Percentiles rank a stretch among this genome's conserved stretches.
Evolutionary conservation across 1,139 yeast species (phyloP).

Genomic region (Taphrina populina): DNA sequence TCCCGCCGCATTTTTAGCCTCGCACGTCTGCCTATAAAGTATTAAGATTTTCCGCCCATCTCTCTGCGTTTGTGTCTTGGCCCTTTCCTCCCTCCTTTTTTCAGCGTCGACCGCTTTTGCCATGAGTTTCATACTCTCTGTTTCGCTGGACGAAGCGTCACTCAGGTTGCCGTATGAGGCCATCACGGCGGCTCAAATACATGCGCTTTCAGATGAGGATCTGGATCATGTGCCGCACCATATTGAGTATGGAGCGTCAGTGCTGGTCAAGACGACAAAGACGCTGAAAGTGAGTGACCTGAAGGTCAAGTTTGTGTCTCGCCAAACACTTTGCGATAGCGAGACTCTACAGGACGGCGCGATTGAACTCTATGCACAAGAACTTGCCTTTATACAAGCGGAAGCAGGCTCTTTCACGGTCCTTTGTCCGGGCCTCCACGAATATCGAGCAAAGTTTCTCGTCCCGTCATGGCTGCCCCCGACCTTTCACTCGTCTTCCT

Average conservation of each 20-base stretch:
- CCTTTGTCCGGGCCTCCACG: constrained; percentile 11
- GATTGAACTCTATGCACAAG: constrained; percentile 5
- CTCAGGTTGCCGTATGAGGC: constrained; percentile 9
- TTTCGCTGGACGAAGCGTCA: constrained; percentile 16
- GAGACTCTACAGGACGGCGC: constrained; percentile 14
- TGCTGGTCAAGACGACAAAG: constrained; percentile 5
- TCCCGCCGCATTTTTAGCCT: no score
- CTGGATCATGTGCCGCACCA: not conserved
- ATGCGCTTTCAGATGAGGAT: constrained; percentile 2
- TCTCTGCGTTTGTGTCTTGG: no score
- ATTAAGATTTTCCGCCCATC: no score
- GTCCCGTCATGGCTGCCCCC: constrained; percentile 29
- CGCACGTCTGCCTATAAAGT: no score
- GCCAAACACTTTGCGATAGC: constrained; percentile 16
- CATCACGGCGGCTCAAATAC: not conserved
- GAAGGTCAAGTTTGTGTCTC: constrained; percentile 5
- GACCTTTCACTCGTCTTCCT: constrained; percentile 2
- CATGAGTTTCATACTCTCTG: constrained; percentile 9
- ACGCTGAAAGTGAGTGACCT: constrained; percentile 2
- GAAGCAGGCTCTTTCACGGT: not conserved
- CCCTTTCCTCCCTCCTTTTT: not conserved
- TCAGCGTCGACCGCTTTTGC: no score
- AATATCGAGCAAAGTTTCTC: constrained; percentile 12
- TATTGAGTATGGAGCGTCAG: not conserved
- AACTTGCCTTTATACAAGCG: not conserved